A percentile compares a stretch with the other conserved stretches of the same genome.
phyloP scores from a whole-genome alignment of 768 basidiomycete species.

The Sarcomyxa edulis region DNA sequence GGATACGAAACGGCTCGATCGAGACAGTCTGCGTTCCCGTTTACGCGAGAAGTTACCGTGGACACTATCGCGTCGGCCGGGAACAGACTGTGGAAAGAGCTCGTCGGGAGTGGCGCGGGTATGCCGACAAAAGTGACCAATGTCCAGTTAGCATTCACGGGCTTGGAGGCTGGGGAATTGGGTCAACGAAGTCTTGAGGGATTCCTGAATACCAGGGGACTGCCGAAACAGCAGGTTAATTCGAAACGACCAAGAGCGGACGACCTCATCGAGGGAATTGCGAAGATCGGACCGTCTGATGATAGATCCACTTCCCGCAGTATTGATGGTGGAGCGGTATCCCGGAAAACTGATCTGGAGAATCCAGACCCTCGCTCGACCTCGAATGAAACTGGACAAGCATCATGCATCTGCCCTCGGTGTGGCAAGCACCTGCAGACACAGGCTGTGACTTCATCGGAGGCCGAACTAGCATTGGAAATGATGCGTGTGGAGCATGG shows the following conservation, averaged over 20 bases:
- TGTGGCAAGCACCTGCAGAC: conserved; percentile 42
- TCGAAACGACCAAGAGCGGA: conserved; percentile 36
- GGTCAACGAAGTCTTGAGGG: conserved; percentile 88
- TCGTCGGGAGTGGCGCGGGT: conserved; percentile 46
- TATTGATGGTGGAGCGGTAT: no score
- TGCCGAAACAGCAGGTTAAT: no score
- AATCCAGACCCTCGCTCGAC: no score
- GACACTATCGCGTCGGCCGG: conserved; percentile 74
- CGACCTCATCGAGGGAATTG: no score
- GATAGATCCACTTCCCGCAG: no score
- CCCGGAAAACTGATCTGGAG: no score
- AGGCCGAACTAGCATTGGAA: conserved; percentile 30
- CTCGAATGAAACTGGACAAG: not conserved
- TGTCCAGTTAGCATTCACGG: conserved; percentile 71
- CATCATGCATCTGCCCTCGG: conserved; percentile 52
- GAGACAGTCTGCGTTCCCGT: conserved; percentile 87
- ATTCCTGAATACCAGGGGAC: conserved; percentile 70
- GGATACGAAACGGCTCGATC: conserved; percentile 67
- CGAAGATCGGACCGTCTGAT: no score
- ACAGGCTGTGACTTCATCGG: no score
- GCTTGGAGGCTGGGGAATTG: conserved; percentile 65
- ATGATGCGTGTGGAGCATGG: conserved; percentile 65
- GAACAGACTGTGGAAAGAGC: conserved; percentile 82
- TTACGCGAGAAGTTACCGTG: conserved; percentile 64
- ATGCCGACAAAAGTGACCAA: conserved; percentile 61